Conservation (phyloP, 179 eudicot genomes). For the Spergularia azorica region DNA sequence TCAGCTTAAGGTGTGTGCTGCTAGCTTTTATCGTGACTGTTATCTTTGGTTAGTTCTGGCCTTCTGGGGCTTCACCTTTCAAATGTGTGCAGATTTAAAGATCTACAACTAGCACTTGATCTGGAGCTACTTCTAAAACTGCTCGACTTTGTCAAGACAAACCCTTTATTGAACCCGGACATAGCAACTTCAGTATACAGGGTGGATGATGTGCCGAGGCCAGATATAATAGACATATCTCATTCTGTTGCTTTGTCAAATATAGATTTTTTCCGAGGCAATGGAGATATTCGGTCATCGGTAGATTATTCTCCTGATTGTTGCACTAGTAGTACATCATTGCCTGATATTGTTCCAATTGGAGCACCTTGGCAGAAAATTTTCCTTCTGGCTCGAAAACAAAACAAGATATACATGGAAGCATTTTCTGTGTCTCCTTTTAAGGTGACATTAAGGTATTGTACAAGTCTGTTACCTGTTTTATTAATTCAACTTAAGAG, state of each 20-base stretch:
- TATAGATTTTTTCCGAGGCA: conserved; percentile 27
- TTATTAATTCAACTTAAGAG: not conserved
- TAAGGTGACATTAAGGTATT: conserved; percentile 79
- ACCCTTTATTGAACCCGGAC: conserved; percentile 46
- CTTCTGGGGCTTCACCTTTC: conserved; percentile 9
- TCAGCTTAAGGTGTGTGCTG: conserved; percentile 65
- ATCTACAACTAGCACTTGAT: conserved; percentile 86
- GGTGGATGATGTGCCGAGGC: conserved; percentile 37
- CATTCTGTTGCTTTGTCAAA: conserved; percentile 26
- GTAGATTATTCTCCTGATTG: conserved; percentile 31
- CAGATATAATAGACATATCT: conserved; percentile 29
- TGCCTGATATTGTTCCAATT: conserved; percentile 67
- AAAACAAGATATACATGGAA: conserved; percentile 85
- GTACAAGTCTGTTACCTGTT: not conserved
- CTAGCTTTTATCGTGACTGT: not conserved
- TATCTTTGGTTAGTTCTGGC: not conserved
- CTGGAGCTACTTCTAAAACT: conserved; percentile 78
- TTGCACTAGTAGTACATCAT: conserved; percentile 32
- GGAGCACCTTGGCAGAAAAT: conserved; percentile 99
- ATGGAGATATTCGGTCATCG: conserved; percentile 30
- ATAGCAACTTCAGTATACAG: conserved; percentile 32
- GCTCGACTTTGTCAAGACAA: conserved; percentile 60
- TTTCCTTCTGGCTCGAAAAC: conserved; percentile 69
- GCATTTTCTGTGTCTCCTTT: conserved; percentile 72
- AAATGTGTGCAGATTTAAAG: conserved; percentile 66